Evolutionary conservation across 208 protist species (phyloP), one percentile per base, ranked within the genome.

Genomic region (Crithidia bombi): DNA sequence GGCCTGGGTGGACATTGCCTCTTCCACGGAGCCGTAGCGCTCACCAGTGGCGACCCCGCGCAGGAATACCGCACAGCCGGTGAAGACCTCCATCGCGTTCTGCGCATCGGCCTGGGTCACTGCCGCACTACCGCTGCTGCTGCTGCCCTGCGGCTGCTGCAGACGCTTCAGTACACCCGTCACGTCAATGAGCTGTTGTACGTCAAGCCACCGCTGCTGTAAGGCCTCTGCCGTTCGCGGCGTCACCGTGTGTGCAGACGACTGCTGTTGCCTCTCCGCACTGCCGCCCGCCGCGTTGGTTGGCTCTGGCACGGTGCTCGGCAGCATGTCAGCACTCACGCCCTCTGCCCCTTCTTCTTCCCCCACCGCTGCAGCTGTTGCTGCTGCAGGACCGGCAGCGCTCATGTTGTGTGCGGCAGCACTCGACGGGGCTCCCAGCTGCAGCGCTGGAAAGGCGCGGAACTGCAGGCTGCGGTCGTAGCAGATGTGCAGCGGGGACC

Each of bases 11-110:
- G 81, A 49, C 23, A 86, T 36, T 4, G 78, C 85, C 14, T 72
- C 72, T 32, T 66, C 85, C 26, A 75, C 19, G 43, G 47, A 39
- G 17, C 75, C 77, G 70, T 93, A 95, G 54, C 79, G 85, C 49
- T 69, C 73, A 12, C 84, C 84, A 3, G 82, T 95, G 25, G 86
- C 86, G 35, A 87, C 67, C 5, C 76, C 82, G 36, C 88, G 90
- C 35, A 96, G 68, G 47, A 90, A 89, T 23, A 86, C 87, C n/a
- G 82, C 78, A 38, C 80, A 75, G 9, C 87, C 90, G 2, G 90
- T 96, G 69, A 96, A 93, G 2, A 93, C 87, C 73, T 96, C 87
- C 90, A 93, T 81, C 39, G 52, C 63, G 28, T 50, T 51, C 68
- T 83, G 78, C 32, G 59, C 52, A 32, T 68, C 50, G 35, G 57